A percentile compares a stretch with the other conserved stretches of the same genome.
These are phyloP conservation scores for Obelidium mucronatum DNA, from an alignment of 192 early-diverging fungal species.

Conservation along the genomic window DNA sequence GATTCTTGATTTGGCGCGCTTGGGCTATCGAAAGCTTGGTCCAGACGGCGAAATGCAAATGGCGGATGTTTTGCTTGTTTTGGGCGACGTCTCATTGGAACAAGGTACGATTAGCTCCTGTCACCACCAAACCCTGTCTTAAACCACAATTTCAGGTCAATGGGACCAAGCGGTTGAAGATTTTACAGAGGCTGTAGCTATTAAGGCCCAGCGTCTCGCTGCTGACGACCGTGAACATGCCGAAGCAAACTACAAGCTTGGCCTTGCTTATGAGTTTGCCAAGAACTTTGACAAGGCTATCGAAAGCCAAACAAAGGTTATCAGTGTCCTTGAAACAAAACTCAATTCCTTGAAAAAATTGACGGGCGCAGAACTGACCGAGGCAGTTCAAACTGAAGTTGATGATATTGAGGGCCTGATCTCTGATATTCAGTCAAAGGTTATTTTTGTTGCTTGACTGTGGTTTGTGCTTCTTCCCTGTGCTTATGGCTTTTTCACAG, in stretches of 20 bases:
- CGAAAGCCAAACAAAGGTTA: conserved; percentile 63
- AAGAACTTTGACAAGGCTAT: conserved; percentile 56
- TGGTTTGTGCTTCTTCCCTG: not conserved
- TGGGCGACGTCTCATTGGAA: conserved; percentile 91
- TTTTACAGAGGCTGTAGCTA: conserved; percentile 57
- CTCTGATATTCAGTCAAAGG: conserved; percentile 72
- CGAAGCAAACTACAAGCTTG: conserved; percentile 77
- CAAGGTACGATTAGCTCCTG: conserved; percentile 57
- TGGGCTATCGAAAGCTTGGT: conserved; percentile 71
- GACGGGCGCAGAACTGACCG: conserved; percentile 58
- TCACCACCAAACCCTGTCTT: too few species aligned
- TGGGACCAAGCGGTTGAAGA: conserved; percentile 74
- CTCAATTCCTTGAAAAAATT: conserved; percentile 49
- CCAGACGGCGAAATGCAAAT: conserved; percentile 47
- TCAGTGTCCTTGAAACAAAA: conserved; percentile 60
- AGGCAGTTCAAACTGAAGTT: conserved; percentile 53
- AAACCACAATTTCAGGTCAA: conserved; percentile 52
- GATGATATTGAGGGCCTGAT: conserved; percentile 67
- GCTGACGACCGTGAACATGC: conserved; percentile 67
- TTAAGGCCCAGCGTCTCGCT: conserved; percentile 59
- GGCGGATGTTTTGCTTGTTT: conserved; percentile 73
- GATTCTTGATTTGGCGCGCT: conserved; percentile 81
- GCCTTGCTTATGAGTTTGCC: conserved; percentile 69
- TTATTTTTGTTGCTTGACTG: conserved; percentile 18
- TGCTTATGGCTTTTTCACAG: not conserved